Conservation (phyloP, 148 eudicot genomes). For the Dianthus caryophyllus region DNA sequence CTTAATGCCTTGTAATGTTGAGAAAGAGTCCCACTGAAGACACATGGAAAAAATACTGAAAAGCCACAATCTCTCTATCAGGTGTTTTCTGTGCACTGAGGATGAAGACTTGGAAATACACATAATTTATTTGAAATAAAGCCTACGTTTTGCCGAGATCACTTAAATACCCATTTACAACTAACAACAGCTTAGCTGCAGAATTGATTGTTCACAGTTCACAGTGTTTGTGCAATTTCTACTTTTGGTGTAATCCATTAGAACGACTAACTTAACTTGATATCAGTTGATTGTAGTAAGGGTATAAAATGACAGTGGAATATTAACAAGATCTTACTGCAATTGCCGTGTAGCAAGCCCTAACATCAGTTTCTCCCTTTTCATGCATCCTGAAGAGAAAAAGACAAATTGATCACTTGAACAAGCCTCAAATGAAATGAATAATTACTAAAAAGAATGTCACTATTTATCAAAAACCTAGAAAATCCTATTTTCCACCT, state of each 20-base stretch:
- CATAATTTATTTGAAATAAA: background rate
- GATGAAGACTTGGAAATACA: background rate
- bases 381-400: slow-evolving; percentile 78
- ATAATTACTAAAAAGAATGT: background rate
- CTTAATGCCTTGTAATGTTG: too few species aligned
- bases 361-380: slow-evolving; percentile 87
- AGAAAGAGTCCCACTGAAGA: too few species aligned
- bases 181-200: background rate
- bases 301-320: background rate
- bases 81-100: too few species aligned
- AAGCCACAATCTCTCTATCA: too few species aligned
- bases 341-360: slow-evolving; percentile 97
- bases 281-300: background rate
- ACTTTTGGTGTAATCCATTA: background rate
- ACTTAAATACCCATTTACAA: background rate
- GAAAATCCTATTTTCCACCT: background rate
- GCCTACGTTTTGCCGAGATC: background rate
- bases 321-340: slow-evolving; percentile 45
- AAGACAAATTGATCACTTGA: slow-evolving; percentile 7
- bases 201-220: background rate
- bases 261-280: background rate
- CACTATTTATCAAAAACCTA: background rate
- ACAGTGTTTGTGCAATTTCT: background rate
- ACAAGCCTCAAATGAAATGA: background rate
- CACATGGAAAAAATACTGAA: too few species aligned